Base-by-base conservation (phyloP, 2,329 filamentous ascomycete genomes). In the Didymella glomerata region DNA sequence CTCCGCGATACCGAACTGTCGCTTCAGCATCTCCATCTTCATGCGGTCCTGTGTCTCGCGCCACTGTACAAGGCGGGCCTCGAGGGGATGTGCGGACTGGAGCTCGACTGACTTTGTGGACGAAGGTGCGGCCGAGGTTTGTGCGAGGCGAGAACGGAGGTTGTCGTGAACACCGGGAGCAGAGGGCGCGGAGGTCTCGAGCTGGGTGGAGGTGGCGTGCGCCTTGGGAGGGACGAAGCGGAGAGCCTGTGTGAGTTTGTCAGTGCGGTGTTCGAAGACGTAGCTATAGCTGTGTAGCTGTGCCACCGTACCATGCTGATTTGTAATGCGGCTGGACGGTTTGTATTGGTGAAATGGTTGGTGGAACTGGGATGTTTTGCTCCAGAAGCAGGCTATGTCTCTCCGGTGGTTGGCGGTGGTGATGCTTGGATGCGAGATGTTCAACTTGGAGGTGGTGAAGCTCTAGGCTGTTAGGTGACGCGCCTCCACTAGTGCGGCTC, bases 111-210 rank as follows among this genome's bases (percentile, higher is more conserved):
- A 65, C 47, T 71, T 65, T 34, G 60, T 61, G 54, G 69, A 70
- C 44, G 68, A 68, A 13, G 54, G 55, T 34, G 68, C 62, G 14
- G 58, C 61, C 72, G 58, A 69, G 57, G 77, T 78, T 66, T 82
- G 88, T 68, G 88, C 87, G 66, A 96, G 85, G 79, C 93, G 93
- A 64, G 89, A 84, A 74, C 95, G 93, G 69, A 99, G 90, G 18
- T 91, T 93, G 83, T 98, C 95, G 84, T 96, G 93, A 65, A 98
- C 84, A 68, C 94, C 94, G 0, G 93, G 93, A 16, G 93, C 94
- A 1, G 94, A 97, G 68, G 95, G 95, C 4, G 95, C 95, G 55
- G 75, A 84, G 78, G 57, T 84, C 70, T 69, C 72, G 59, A 70
- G 80, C 86, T 86, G 84, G 68, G 83, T 86, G 70, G 71, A 66